These are phyloP conservation scores for Rhododendron simsii DNA, from an alignment of 148 eudicot genomes.

Conservation along the genomic window DNA sequence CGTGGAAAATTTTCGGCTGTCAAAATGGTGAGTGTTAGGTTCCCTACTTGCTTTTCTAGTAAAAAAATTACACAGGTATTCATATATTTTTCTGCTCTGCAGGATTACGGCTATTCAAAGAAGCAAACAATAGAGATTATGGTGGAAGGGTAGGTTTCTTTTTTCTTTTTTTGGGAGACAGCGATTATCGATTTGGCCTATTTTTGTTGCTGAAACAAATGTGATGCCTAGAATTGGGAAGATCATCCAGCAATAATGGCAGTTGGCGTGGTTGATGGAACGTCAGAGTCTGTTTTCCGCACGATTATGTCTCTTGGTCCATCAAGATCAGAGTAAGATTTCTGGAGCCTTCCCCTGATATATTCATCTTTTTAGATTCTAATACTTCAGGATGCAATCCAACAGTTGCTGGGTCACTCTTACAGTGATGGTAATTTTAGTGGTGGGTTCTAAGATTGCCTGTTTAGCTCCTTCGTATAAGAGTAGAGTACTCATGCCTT, in stretches of 20 bases:
- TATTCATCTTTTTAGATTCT: not conserved
- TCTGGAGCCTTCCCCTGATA: not conserved
- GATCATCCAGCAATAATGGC: conserved; percentile 67
- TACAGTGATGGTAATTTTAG: not conserved
- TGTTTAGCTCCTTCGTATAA: not conserved
- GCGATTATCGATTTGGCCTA: not conserved
- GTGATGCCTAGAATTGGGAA: conserved; percentile 36
- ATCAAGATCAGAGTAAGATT: conserved; percentile 68
- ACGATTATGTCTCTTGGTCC: conserved; percentile 67
- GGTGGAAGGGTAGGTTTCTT: conserved; percentile 26
- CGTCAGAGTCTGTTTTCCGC: conserved; percentile 55
- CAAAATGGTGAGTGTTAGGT: conserved; percentile 43
- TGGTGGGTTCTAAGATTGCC: not conserved
- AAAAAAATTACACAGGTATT: not conserved
- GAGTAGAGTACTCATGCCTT: not conserved
- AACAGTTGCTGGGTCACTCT: not conserved
- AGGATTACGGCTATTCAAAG: conserved; percentile 72
- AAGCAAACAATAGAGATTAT: conserved; percentile 40
- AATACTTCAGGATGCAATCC: not conserved
- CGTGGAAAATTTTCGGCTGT: conserved; percentile 70
- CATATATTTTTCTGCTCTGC: conserved; percentile 7
- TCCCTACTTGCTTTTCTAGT: not conserved
- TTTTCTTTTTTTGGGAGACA: not conserved
- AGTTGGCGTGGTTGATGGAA: conserved; percentile 60
- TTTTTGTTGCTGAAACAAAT: not conserved